Conservation (phyloP, 2,329 filamentous ascomycete genomes). For the Penicillium brevicompactum region DNA sequence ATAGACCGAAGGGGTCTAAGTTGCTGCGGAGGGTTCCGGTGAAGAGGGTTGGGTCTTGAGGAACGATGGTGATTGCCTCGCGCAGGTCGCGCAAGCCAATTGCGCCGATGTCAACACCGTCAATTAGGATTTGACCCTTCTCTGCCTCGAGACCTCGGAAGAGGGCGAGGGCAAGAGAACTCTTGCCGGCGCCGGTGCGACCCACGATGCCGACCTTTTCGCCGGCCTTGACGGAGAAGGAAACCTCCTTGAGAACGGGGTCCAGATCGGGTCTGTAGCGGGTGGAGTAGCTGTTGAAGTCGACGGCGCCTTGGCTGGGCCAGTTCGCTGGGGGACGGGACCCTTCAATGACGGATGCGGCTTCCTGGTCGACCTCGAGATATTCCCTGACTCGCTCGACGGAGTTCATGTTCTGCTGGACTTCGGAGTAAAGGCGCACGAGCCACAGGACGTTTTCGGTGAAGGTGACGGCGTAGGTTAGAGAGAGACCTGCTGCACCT, state of each 20-base stretch:
- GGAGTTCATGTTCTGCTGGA: constrained; percentile 99
- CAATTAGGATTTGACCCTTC: constrained; percentile 83
- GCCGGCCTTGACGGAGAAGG: constrained; percentile 79
- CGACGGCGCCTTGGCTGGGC: constrained; percentile 81
- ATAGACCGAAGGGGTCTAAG: constrained; percentile 85
- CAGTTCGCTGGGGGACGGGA: constrained; percentile 77
- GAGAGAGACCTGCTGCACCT: constrained; percentile 86
- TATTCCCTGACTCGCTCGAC: constrained; percentile 98
- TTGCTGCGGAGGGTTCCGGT: constrained; percentile 90
- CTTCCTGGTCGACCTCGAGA: constrained; percentile 93
- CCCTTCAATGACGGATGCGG: constrained; percentile 73
- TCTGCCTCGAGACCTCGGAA: constrained; percentile 94
- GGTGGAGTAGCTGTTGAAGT: constrained; percentile 87
- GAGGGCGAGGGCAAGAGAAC: constrained; percentile 85
- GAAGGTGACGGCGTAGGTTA: constrained; percentile 95
- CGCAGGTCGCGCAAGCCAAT: constrained; percentile 94
- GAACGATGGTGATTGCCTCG: constrained; percentile 94
- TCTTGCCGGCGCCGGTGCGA: constrained; percentile 94
- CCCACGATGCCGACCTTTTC: constrained; percentile 98
- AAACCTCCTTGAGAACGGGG: constrained; percentile 78
- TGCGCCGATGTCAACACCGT: constrained; percentile 82
- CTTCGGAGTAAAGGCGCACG: constrained; percentile 87
- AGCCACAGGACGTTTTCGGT: constrained; percentile 97
- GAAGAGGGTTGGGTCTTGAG: constrained; percentile 91
- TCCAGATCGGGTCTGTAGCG: constrained; percentile 86